Evolutionary conservation across 1,139 yeast genomes (phyloP).

Genomic region (Blastobotrys arbuscula): DNA sequence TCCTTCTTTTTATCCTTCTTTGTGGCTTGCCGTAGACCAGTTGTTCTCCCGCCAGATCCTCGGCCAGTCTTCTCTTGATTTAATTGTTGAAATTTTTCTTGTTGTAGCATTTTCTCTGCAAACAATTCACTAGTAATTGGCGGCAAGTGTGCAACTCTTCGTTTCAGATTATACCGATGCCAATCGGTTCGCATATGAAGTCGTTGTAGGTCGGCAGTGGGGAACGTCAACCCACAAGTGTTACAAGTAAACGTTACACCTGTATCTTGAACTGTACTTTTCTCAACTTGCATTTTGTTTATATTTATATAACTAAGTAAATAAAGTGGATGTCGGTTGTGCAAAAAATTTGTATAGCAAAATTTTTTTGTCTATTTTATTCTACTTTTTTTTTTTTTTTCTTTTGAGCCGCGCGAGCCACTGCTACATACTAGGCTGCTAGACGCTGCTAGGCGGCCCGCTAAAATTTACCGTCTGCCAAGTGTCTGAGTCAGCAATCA

Average conservation of each 20-base stretch:
- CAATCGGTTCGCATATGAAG: slow-evolving; percentile 94
- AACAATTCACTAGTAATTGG: slow-evolving; percentile 75
- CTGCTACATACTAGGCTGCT: not conserved
- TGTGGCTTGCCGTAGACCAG: slow-evolving; percentile 32
- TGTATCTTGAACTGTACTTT: slow-evolving; percentile 7
- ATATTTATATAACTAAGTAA: not conserved
- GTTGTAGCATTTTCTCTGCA: slow-evolving; percentile 63
- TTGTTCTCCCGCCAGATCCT: slow-evolving; percentile 24
- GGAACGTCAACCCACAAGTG: slow-evolving; percentile 76
- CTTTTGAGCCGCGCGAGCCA: slow-evolving; percentile 2
- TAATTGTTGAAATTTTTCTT: slow-evolving; percentile 32
- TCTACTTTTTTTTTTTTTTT: not conserved
- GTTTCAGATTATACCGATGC: slow-evolving; percentile 88
- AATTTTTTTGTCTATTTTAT: not conserved
- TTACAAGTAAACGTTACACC: slow-evolving; percentile 55
- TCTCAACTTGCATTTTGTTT: slow-evolving; percentile 9
- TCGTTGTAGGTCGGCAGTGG: slow-evolving; percentile 74
- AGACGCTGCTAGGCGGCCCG: too few species aligned
- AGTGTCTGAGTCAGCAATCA: too few species aligned
- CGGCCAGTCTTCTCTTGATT: slow-evolving; percentile 45
- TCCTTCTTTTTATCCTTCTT: slow-evolving; percentile 36
- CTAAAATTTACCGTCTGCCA: too few species aligned
- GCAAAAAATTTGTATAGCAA: not conserved
- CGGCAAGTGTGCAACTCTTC: slow-evolving; percentile 81
- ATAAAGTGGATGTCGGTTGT: not conserved